Percentiles rank a stretch among this genome's conserved stretches.
phyloP scores from a whole-genome alignment of 2,329 filamentous ascomycete genomes.

The Aureobasidium sp. region DNA sequence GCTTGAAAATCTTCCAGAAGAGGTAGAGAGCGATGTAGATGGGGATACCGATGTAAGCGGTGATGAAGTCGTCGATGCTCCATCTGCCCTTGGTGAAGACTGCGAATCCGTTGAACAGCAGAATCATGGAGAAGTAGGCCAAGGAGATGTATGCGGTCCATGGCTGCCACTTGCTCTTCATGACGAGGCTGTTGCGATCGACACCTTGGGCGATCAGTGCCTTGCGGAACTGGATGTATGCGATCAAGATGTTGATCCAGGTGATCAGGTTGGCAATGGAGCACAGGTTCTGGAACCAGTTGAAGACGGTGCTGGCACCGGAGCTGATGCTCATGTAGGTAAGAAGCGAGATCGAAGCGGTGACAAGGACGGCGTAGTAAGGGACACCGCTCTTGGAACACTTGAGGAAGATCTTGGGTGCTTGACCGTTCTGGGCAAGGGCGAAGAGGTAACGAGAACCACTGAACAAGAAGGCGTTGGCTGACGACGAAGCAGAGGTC shows the following conservation, averaged over 20 bases:
- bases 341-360: constrained; percentile 46
- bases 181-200: constrained; percentile 35
- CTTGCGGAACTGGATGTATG: constrained; percentile 23
- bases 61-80: constrained; percentile 40
- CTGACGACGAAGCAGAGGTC: constrained; percentile 61
- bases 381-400: constrained; percentile 38
- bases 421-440: constrained; percentile 42
- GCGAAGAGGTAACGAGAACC: constrained; percentile 45
- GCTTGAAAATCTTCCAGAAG: constrained; percentile 58
- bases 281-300: constrained; percentile 28
- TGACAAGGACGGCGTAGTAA: constrained; percentile 28
- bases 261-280: constrained; percentile 27
- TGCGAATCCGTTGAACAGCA: constrained; percentile 54
- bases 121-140: constrained; percentile 49
- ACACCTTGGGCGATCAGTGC: constrained; percentile 23
- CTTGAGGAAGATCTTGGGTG: constrained; percentile 39
- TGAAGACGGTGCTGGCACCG: constrained; percentile 23
- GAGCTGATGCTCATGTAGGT: constrained; percentile 41
- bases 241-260: constrained; percentile 22
- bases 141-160: constrained; percentile 53
- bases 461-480: constrained; percentile 55
- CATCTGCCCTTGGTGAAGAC: constrained; percentile 48
- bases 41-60: constrained; percentile 25
- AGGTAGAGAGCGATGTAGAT: constrained; percentile 39
- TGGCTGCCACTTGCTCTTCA: constrained; percentile 38